phyloP scores from a whole-genome alignment of 148 eudicot genomes.

The Beta vulgaris region DNA sequence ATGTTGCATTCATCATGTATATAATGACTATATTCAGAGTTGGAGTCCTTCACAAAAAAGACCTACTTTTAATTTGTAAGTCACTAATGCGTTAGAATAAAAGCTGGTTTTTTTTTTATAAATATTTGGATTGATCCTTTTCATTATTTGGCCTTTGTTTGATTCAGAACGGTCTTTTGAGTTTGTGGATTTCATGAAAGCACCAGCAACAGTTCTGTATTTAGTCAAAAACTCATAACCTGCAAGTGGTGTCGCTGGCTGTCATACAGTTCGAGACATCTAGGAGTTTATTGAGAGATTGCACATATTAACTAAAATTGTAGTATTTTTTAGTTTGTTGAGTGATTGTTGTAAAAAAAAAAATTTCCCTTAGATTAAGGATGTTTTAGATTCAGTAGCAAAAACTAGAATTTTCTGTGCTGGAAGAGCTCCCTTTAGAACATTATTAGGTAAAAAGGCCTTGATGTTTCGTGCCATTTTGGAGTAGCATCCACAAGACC shows the following conservation, averaged over 20 bases:
- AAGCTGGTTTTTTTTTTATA: no score
- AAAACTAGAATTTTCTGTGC: neutral
- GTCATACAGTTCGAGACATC: neutral
- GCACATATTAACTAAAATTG: neutral
- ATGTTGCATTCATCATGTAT: neutral
- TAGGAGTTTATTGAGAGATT: no score
- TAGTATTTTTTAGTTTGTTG: neutral
- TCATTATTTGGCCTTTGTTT: neutral
- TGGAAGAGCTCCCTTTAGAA: neutral
- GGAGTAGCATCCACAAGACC: neutral
- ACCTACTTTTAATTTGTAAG: neutral
- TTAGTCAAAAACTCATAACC: neutral
- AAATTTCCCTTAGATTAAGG: no score
- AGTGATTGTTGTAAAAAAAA: neutral
- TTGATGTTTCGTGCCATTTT: neutral
- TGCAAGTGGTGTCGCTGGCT: neutral
- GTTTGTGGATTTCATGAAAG: neutral
- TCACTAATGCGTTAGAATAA: neutral
- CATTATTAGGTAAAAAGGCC: neutral
- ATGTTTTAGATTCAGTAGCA: neutral
- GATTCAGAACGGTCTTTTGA: neutral
- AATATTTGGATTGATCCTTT: no score
- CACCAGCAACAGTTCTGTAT: neutral
- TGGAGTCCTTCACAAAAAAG: neutral
- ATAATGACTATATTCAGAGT: neutral